These are phyloP conservation scores for Coemansia sp. DNA, from an alignment of 192 early-diverging fungal genomes.

Conservation along the genomic window DNA sequence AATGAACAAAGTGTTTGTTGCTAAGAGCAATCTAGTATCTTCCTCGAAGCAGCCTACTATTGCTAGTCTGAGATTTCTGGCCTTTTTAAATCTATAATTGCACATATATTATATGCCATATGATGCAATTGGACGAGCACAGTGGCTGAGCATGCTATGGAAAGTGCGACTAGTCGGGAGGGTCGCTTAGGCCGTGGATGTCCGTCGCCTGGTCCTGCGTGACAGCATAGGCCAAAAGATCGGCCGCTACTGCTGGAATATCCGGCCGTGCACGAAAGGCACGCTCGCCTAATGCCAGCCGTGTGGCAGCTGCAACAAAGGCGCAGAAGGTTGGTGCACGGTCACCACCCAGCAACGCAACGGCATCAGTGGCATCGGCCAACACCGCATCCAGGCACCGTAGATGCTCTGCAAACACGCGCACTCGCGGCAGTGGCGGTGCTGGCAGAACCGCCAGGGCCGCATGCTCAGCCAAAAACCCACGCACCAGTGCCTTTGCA, in stretches of 20 bases:
- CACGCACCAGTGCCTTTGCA: slow-evolving; percentile 16
- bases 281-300: slow-evolving; percentile 34
- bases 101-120: too few relatives aligned
- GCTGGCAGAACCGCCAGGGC: slow-evolving; percentile 3
- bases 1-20: too few relatives aligned
- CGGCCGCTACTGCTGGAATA: slow-evolving; percentile 30
- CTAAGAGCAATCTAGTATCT: too few relatives aligned
- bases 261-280: slow-evolving; percentile 12
- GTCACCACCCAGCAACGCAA: slow-evolving; percentile 39
- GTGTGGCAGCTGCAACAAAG: slow-evolving; percentile 42
- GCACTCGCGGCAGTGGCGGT: background rate
- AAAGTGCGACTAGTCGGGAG: too few relatives aligned
- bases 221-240: slow-evolving; percentile 40
- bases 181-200: slow-evolving; percentile 17
- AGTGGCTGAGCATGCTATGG: too few relatives aligned
- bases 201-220: slow-evolving; percentile 42
- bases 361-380: slow-evolving; percentile 35
- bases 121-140: too few relatives aligned
- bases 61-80: too few relatives aligned
- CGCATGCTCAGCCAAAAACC: slow-evolving; percentile 38
- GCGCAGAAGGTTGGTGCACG: slow-evolving; percentile 34
- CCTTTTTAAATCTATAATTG: too few relatives aligned
- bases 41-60: too few relatives aligned
- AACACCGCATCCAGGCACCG: slow-evolving; percentile 43
- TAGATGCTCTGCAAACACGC: slow-evolving; percentile 34